Evolutionary conservation across 2,329 filamentous ascomycete genomes (phyloP), one percentile per base, ranked within the genome.

Genomic region (Arthroderma sp.): DNA sequence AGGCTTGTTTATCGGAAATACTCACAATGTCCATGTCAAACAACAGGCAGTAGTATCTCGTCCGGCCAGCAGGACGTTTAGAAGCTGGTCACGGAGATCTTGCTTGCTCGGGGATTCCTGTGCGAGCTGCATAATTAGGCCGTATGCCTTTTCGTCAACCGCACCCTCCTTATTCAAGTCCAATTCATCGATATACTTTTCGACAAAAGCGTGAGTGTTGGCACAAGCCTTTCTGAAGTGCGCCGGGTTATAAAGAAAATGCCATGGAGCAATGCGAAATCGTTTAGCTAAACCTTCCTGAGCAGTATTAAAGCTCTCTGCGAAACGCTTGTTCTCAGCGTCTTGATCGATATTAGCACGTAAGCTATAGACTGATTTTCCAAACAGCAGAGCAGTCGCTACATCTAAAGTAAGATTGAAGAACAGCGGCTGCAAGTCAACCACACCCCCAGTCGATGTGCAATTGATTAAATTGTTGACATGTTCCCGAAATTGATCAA

Each of bases 321-420:
- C 45, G 38, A 60, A 61, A 44, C 6, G 40, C 27, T 45, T 44
- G n/a, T 44, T 44, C 9, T 40, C 3, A 1, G 8, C 15, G 10
- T 40, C 37, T 29, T 45, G 29, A 10, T 36, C 30, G 4, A 6
- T 40, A 28, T 36, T 10, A 4, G 29, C 37, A 10, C 29, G 15
- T 22, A 69, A 48, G 53, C 70, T 75, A 29, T 71, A 75, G 28
- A 86, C 78, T 48, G 81, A 79, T 44, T 74, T 68, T 4, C 86
- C 85, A 0, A 93, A 70, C 38, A 93, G 65, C 58, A 89, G 89
- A 53, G 87, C 81, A 0, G 85, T 89, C 2, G 82, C 76, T 3
- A 83, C 78, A 59, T 93, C 86, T 6, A 93, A 69, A 0, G 84
- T 81, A 55, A 82, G 68, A 42, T 72, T 69, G 54, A 82, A 82